These are phyloP conservation scores for Novymonas esmeraldas DNA, from an alignment of 208 protist species.

Conservation along the genomic window DNA sequence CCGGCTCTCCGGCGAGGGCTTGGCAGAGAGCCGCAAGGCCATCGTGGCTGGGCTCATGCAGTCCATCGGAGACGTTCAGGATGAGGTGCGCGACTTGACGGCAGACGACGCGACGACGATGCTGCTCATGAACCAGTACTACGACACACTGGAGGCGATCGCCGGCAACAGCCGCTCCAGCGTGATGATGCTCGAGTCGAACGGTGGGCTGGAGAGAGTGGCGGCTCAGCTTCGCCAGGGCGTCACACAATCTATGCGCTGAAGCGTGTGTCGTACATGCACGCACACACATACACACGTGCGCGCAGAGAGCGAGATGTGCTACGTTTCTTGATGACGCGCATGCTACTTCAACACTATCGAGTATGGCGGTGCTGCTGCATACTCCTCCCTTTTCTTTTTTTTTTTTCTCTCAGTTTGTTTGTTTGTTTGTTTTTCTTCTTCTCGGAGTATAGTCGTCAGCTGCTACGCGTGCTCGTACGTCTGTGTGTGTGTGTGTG, in stretches of 20 bases:
- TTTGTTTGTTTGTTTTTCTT: not conserved
- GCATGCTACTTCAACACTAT: no score
- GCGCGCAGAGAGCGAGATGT: no score
- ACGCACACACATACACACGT: no score
- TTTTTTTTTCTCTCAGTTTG: not conserved
- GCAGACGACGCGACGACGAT: slow-evolving; percentile 66
- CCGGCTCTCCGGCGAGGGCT: slow-evolving; percentile 57
- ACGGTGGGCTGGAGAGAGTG: slow-evolving; percentile 58
- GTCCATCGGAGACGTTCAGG: slow-evolving; percentile 48
- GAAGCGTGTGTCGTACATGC: not conserved
- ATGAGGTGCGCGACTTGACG: slow-evolving; percentile 49
- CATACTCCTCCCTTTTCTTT: not conserved
- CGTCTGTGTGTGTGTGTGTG: not conserved
- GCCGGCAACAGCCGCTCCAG: slow-evolving; percentile 38
- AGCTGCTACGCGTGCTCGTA: no score
- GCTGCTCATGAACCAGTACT: slow-evolving; percentile 86
- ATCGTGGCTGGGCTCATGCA: slow-evolving; percentile 66
- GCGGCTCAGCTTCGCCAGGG: slow-evolving; percentile 51
- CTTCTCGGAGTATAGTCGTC: not conserved
- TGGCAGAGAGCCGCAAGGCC: slow-evolving; percentile 75
- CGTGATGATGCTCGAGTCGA: slow-evolving; percentile 64
- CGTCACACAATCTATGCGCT: slow-evolving; percentile 45
- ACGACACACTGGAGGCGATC: slow-evolving; percentile 70
- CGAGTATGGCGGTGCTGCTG: not conserved
- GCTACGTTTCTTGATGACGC: no score